Base-by-base conservation (phyloP, 2,329 filamentous ascomycete species). In the Calonectria pauciramosa region DNA sequence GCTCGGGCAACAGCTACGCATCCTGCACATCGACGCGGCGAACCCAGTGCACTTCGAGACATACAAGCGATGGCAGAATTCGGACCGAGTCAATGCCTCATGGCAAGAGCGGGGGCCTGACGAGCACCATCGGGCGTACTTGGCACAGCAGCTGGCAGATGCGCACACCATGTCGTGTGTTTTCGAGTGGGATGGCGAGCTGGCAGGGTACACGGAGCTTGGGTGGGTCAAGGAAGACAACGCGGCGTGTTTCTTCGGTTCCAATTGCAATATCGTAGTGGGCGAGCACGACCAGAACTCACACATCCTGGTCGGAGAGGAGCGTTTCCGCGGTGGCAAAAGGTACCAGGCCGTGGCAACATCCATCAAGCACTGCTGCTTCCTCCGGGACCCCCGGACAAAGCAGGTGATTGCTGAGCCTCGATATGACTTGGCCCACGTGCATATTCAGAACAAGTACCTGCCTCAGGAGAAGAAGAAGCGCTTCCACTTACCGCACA, bases 221-320 rank as follows among this genome's bases (percentile, higher is more conserved):
- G 80, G 80, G 20, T 82, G 69, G 66, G 80, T 76, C 47, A 81
- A 80, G 75, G 80, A 82, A 23, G 80, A 82, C 76, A 82, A 82
- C 11, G 80, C 74, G 11, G 78, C 80, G 2, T 81, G 80, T 68
- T 82, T 82, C 74, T 75, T 81, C 41, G 68, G 78, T 18, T 78
- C 80, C 23, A 78, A 77, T 26, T 82, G 80, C 78, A 82, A 82
- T 71, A 79, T 79, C 8, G 65, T 60, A 0, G 78, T 82, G 10
- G 80, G 80, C 34, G 80, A 82, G 23, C 79, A 82, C 60, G 80
- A 82, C 34, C 80, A 82, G 28, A 82, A 82, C 76, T 75, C 80
- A 2, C 80, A 82, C 64, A 75, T 82, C 14, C 44, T 82, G 8
- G 80, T 81, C 1, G 80, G 80, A 14, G 80, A 82, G 36, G 80